Evolutionary conservation across 192 early-diverging fungal species (phyloP), one percentile per base, ranked within the genome.

Genomic region (Chytriomyces sp.): DNA sequence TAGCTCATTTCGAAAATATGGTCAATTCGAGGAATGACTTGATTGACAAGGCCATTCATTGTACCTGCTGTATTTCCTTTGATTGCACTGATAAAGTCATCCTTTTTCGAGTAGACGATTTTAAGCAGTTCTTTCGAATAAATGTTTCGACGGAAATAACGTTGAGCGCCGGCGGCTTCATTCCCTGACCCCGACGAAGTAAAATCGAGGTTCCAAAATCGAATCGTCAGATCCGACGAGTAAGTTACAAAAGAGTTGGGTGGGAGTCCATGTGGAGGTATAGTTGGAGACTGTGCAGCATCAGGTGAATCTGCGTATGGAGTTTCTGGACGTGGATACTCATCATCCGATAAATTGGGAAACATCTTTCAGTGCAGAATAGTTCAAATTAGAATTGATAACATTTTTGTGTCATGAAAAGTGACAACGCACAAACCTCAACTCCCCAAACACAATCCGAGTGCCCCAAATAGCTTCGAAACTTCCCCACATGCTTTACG

Each of bases 381-480:
- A 20, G 53, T 20, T 13, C 13, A 57, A 57, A 57, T 57, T 57
- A n/a, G 53, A 20, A 1, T 57, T 20, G 20, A 57, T n/a, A 57
- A 57, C 16, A 20, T 13, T 57, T 57, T 13, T 13, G 11, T 43
- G 68, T 1, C 7, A 9, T 69, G 13, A 77, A 78, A 7, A 89
- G 66, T 16, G 18, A 10, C 0, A 9, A 45, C 35, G 53, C 20
- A 9, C 35, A 79, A 88, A 93, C 91, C 88, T 95, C 91, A n/a
- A 91, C 89, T 16, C 93, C 93, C 92, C 92, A 95, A 10, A 95
- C 86, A 78, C 91, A 92, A 73, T 93, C 93, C 61, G 86, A 88
- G 53, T 95, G 93, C 63, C 78, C 89, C 24, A 91, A 59, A 65
- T 92, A 91, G 71, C 87, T 92, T 48, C 87, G 75, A 60, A 84